Evolutionary conservation across 1,139 yeast genomes (phyloP), one percentile per base, ranked within the genome.

Genomic region (Pneumocystis canis): DNA sequence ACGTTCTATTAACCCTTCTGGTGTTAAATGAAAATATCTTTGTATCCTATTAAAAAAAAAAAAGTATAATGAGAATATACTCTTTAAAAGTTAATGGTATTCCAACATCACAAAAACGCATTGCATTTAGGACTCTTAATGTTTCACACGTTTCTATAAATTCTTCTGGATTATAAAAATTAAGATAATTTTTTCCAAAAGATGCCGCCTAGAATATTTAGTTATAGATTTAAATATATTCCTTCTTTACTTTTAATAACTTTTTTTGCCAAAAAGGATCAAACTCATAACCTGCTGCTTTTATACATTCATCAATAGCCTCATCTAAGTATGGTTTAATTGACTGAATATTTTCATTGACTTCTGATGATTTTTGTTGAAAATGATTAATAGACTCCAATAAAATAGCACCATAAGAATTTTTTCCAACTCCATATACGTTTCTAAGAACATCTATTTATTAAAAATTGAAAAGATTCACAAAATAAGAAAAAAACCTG

Each of bases 381-480:
- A 89, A 75, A 67, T 87, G 83, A 63, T 88, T 92, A 47, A 89
- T 80, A 25, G 96, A 86, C 73, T 90, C 97, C 3, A 88, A 74
- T 57, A 92, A 75, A 53, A 90, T 85, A 7, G 96, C 88, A 35
- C 95, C 81, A 0, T 97, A 87, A 30, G 87, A 81, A 0, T 89
- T 80, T 0, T 96, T 87, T 0, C 97, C 98, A 60, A 89, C 82
- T 70, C 81, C 83, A 72, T 89, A 89, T 30, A 89, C 79, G 57
- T 83, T 82, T 7, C 81, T 79, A 0, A 85, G 81, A 0, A 78
- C 74, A 1, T 76, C 54, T 47, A 28, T 47, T 25, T 47, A 47
- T 47, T 47, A 47, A n/a, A 47, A 47, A 25, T 25, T 47, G 25
- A 11, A 47, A 25, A 47, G 20, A 47, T 20, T 47, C 5, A 14